Evolutionary conservation across 2,329 filamentous ascomycete species (phyloP).

Genomic region (Ceratocystis albifundus): DNA sequence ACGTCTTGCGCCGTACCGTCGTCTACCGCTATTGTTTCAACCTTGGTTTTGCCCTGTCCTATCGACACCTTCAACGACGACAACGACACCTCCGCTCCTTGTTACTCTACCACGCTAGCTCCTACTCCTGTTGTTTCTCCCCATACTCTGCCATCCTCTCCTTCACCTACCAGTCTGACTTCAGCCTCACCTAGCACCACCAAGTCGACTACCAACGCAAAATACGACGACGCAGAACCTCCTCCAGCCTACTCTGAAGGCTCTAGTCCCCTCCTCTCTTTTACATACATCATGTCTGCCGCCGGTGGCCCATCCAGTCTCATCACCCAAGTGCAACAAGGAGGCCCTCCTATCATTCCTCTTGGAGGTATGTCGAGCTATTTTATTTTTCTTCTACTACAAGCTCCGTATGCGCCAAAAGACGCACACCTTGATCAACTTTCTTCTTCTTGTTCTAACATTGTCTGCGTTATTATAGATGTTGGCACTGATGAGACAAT

Average conservation of each 20-base stretch:
- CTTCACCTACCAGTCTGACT: background rate
- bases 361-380: constrained; percentile 55
- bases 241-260: constrained; percentile 95
- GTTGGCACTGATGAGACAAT: constrained; percentile 87
- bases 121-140: background rate
- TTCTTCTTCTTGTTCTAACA: constrained; percentile 26
- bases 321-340: constrained; percentile 97
- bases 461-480: constrained; percentile 37
- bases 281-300: constrained; percentile 95
- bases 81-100: constrained; percentile 31
- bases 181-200: constrained; percentile 41
- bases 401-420: background rate
- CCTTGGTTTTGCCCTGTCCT: constrained; percentile 21
- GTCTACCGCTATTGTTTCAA: constrained; percentile 23
- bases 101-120: constrained; percentile 21
- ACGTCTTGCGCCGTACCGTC: constrained; percentile 19
- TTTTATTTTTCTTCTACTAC: constrained; percentile 10
- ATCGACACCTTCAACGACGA: constrained; percentile 20
- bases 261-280: constrained; percentile 79
- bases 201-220: constrained; percentile 63
- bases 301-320: constrained; percentile 96
- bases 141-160: background rate
- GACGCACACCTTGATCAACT: background rate
- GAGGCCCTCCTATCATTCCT: constrained; percentile 76
- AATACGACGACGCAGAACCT: constrained; percentile 76